These are phyloP conservation scores for Cystofilobasidium bisporidii DNA, from an alignment of 768 basidiomycete genomes.

Conservation along the genomic window DNA sequence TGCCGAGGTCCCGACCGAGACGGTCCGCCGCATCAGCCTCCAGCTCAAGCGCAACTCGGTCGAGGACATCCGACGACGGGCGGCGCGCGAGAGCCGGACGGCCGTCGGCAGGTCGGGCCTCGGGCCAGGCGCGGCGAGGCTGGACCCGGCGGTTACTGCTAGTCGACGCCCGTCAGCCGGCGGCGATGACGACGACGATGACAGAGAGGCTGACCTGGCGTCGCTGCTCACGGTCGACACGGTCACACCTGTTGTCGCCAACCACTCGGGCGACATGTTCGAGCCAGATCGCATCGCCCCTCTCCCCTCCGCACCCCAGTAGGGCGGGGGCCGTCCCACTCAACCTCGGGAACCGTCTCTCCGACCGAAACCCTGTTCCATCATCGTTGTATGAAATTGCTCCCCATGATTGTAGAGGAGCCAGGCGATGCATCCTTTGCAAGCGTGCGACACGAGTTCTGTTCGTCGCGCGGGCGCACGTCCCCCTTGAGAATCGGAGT, in stretches of 20 bases:
- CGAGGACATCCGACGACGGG: constrained; percentile 1
- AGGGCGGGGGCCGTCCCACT: too few species aligned
- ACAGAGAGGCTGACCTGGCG: not conserved
- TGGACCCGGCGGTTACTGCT: too few species aligned
- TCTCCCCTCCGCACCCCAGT: not conserved
- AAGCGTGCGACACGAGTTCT: too few species aligned
- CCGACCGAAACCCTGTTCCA: too few species aligned
- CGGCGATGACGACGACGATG: not conserved
- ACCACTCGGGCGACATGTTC: not conserved
- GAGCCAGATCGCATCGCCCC: not conserved
- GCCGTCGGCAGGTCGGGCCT: not conserved
- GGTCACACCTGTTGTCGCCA: not conserved
- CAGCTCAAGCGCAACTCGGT: constrained; percentile 11
- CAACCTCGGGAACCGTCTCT: too few species aligned
- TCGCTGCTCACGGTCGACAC: not conserved
- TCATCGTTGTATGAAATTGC: too few species aligned
- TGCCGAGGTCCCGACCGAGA: constrained; percentile 16
- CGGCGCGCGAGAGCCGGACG: not conserved
- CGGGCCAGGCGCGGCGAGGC: not conserved
- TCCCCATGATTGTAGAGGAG: too few species aligned
- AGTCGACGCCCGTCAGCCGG: not conserved
- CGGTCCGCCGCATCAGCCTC: constrained; percentile 17
- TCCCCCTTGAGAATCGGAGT: too few species aligned
- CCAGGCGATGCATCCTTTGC: too few species aligned
- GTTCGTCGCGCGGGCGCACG: too few species aligned